Evolutionary conservation across 176 grass and related monocot species (phyloP), one percentile per base, ranked within the genome.

Genomic region (Zoysia pacifica): DNA sequence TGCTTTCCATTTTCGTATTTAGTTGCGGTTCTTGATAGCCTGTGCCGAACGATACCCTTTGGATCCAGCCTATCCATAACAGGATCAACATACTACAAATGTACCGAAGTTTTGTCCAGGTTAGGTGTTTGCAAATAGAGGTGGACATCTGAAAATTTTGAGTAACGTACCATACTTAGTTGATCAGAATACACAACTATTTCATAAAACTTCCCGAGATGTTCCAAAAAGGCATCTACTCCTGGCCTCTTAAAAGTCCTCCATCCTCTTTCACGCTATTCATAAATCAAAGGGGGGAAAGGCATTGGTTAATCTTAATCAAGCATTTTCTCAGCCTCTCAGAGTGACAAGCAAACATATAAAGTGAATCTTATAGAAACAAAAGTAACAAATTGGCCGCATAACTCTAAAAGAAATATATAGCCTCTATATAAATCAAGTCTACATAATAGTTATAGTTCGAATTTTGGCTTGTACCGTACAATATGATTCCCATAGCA

Each of bases 101-200:
- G 76, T 81, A 55, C 61, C 15, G 37, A 82, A 70, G 45, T 69
- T 74, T 14, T 40, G 37, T 87, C 58, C 14, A 69, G 37, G 47
- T 87, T 67, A 87, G 72, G 85, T 46, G 54, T 56, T 80, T 71
- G 11, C 55, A 76, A 67, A 76, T 49, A 69, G n/a, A 75, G 66
- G 49, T 7, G 51, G 53, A 74, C 62, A 38, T 41, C 37, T 86
- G 76, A 80, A 76, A 76, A 40, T 44, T 68, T 4, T 62, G 53
- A 60, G 45, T 46, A 83, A 84, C 58, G 84, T 94, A 99, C 96
- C 92, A 95, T 93, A 82, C 35, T 86, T 65, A 89, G 82, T 75
- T 99, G 96, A 91, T 99, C 96, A 50, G 92, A 99, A 83, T 93
- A 99, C 83, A 99, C 90, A 66, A 95, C 92, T 89, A 99, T 91